Evolutionary conservation across 768 basidiomycete species (phyloP).

Genomic region (Udeniomyces megalosporus): DNA sequence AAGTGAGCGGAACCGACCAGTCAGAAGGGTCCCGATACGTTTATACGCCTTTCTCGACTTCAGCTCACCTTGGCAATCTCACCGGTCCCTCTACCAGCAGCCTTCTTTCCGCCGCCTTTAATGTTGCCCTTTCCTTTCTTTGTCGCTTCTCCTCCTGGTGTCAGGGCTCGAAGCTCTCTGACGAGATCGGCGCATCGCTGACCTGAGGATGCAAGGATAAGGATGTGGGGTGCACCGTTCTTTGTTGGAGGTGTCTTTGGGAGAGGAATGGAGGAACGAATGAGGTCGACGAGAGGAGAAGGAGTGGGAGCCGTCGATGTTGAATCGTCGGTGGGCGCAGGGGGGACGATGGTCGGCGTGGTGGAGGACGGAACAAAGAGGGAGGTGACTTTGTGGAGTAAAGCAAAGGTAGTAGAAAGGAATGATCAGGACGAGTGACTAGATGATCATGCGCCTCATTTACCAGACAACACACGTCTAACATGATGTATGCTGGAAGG

Average conservation of each 20-base stretch:
- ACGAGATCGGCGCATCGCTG: slow-evolving; percentile 16
- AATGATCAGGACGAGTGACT: too few relatives aligned
- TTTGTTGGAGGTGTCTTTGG: background rate
- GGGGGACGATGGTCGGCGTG: too few relatives aligned
- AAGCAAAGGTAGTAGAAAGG: background rate
- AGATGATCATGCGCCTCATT: background rate
- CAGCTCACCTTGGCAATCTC: background rate
- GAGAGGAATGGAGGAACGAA: background rate
- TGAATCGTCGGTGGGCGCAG: background rate
- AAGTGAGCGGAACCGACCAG: too few relatives aligned
- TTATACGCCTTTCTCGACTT: background rate
- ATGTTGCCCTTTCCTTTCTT: background rate
- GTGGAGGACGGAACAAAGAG: background rate
- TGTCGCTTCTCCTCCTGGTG: background rate
- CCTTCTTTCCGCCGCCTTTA: background rate
- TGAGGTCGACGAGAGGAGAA: slow-evolving; percentile 1
- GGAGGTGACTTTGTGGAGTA: background rate
- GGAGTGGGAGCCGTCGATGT: background rate
- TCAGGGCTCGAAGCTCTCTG: background rate
- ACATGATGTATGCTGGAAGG: too few relatives aligned
- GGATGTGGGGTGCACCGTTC: slow-evolving; percentile 2
- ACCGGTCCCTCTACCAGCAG: background rate
- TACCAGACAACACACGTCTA: too few relatives aligned
- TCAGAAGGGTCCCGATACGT: background rate
- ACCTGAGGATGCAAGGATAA: slow-evolving; percentile 15